phyloP scores from a whole-genome alignment of 208 protist genomes.

The Leptomonas seymouri region DNA sequence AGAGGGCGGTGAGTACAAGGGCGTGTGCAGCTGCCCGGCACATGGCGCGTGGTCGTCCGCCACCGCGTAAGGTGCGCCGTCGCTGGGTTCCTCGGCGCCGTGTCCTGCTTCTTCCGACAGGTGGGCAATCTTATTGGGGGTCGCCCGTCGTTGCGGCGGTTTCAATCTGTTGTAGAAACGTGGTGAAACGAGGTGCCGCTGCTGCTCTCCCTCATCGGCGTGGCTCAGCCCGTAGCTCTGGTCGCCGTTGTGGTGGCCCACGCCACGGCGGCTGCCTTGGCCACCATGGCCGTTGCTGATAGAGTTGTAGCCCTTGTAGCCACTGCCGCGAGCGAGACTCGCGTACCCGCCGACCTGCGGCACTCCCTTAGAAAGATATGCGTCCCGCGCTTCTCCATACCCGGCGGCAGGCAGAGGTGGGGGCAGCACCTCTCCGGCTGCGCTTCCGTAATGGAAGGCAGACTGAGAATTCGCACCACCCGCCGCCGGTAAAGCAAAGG shows the following conservation, averaged over 20 bases:
- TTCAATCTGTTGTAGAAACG: no score
- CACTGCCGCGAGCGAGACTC: slow-evolving; percentile 4
- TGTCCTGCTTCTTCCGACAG: neutral
- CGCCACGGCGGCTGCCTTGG: neutral
- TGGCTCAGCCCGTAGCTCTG: no score
- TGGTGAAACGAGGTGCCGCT: no score
- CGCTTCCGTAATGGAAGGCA: no score
- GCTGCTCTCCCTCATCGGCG: no score
- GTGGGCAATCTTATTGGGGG: neutral
- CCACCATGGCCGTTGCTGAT: neutral
- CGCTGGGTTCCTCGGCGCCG: neutral
- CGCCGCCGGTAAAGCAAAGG: no score
- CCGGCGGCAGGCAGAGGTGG: slow-evolving; percentile 15
- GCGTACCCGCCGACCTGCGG: slow-evolving; percentile 12
- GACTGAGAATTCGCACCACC: no score
- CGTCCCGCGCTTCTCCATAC: neutral
- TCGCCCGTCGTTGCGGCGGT: no score
- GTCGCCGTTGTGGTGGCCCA: neutral
- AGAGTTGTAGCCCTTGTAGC: neutral
- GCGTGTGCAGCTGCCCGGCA: neutral
- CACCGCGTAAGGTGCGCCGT: neutral
- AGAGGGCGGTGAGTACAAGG: slow-evolving; percentile 14
- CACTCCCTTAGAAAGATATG: neutral
- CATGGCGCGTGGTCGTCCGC: slow-evolving; percentile 6
- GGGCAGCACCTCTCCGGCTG: slow-evolving; percentile 2